These are phyloP conservation scores for Trichophyton rubrum DNA, from an alignment of 2,329 filamentous ascomycete genomes.

Conservation along the genomic window DNA sequence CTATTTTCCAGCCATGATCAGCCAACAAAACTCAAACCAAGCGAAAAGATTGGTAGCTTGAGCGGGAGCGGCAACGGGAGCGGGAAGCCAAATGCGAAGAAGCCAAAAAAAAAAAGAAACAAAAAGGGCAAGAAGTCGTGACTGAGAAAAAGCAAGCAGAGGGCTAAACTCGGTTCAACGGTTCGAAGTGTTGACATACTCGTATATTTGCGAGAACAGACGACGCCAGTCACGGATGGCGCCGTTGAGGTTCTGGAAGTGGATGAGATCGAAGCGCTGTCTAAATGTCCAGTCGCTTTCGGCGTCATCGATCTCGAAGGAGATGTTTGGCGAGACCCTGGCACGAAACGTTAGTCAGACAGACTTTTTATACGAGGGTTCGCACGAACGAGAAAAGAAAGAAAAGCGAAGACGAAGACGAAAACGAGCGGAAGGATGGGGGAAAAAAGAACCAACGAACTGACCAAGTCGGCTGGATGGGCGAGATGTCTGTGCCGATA, in stretches of 20 bases:
- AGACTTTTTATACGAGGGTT: neutral
- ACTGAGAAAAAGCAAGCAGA: neutral
- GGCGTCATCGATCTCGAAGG: conserved; percentile 22
- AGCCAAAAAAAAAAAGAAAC: neutral
- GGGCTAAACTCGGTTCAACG: neutral
- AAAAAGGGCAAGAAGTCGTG: neutral
- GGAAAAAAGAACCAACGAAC: neutral
- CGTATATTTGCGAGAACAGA: conserved; percentile 30
- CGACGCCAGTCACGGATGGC: conserved; percentile 16
- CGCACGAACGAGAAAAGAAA: neutral
- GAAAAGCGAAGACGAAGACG: neutral
- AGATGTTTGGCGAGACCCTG: conserved; percentile 21
- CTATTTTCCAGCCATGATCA: conserved; percentile 11
- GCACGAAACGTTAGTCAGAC: neutral
- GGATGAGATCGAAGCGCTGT: conserved; percentile 20
- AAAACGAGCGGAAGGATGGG: neutral
- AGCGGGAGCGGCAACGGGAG: neutral
- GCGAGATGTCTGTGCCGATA: conserved; percentile 13
- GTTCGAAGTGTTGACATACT: neutral
- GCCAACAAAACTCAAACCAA: neutral
- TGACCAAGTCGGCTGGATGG: conserved; percentile 15
- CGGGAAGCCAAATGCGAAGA: neutral
- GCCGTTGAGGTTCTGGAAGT: conserved; percentile 18
- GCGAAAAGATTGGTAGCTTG: neutral
- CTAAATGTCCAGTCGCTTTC: conserved; percentile 19